Base-by-base conservation (phyloP, 202 grass and related monocot species). In the Setaria viridis region DNA sequence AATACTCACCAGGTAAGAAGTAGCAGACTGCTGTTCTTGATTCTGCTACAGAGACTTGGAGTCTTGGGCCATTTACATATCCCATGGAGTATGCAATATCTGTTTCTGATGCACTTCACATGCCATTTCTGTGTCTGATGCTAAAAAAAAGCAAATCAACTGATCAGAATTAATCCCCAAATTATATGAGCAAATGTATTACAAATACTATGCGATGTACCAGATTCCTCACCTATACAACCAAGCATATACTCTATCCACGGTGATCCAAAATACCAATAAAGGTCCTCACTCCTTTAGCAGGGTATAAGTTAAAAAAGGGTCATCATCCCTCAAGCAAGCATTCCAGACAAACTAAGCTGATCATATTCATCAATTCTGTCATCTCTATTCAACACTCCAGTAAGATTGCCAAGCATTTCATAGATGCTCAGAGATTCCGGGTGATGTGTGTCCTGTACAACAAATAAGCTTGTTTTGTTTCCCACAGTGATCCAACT, bases 401-500 rank as follows among this genome's bases (percentile, higher is more conserved):
- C 58, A 71, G 76, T 88, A 60, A 92, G 81, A 79, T 88, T 37
- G 19, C 56, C 78, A 59, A 90, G 76, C 41, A 67, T 84, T 77
- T 82, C 80, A 10, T 92, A 82, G 65, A 94, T 90, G 51, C 51
- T 60, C 37, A 75, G 39, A 70, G 80, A 50, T 29, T 88, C 85
- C 0, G 85, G 83, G 49, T 92, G 93, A 63, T 90, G 80, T 80
- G 84, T 88, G 72, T 88, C 93, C 70, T 89, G 87, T 82, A 87
- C 88, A 81, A 90, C 42, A 89, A 92, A 94, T 25, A 69, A 84
- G 63, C 72, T 80, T 34, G 85, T 92, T 55, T 84, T 86, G 47
- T 90, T 90, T 33, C 90, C 93, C 46, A 94, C 75, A 5, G 85
- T 94, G 29, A 94, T 86, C 90, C 90, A 92, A 88, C 90, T 94